A percentile compares a stretch with the other conserved stretches of the same genome.
phyloP scores from a whole-genome alignment of 345 rosid genomes.

The Crucihimalaya himalaica region DNA sequence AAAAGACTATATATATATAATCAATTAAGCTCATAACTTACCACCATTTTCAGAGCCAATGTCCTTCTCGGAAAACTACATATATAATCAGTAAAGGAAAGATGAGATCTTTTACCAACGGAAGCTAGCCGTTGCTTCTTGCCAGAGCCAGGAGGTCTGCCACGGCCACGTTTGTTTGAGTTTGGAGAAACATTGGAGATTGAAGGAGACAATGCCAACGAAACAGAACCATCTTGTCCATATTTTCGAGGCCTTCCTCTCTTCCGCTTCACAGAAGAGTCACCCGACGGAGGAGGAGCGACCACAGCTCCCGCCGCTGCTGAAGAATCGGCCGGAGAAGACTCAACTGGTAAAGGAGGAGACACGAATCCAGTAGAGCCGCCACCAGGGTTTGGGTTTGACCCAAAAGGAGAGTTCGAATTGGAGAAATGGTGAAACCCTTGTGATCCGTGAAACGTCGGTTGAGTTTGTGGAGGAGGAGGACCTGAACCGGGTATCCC shows the following conservation, averaged over 20 bases:
- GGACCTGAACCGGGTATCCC: constrained; percentile 61
- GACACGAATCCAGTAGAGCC: constrained; percentile 38
- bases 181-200: constrained; percentile 47
- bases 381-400: constrained; percentile 35
- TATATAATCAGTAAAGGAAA: not conserved
- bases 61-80: constrained; percentile 3
- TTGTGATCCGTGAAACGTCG: constrained; percentile 67
- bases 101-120: constrained; percentile 48
- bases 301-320: constrained; percentile 34
- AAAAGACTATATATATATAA: not conserved
- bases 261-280: constrained; percentile 65
- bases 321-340: constrained; percentile 50
- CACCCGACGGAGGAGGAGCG: constrained; percentile 54
- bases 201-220: constrained; percentile 75
- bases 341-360: constrained; percentile 49
- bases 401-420: constrained; percentile 57
- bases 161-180: constrained; percentile 82
- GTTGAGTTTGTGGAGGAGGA: constrained; percentile 48
- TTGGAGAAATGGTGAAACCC: constrained; percentile 58
- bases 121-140: constrained; percentile 74
- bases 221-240: constrained; percentile 77
- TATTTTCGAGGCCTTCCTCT: constrained; percentile 94
- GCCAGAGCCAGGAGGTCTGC: constrained; percentile 90
- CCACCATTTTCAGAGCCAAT: not conserved
- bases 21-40: not conserved